Percentiles rank a stretch among this genome's conserved stretches.
Conservation (phyloP, 306 rosid genomes). For the Abrus precatorius region DNA sequence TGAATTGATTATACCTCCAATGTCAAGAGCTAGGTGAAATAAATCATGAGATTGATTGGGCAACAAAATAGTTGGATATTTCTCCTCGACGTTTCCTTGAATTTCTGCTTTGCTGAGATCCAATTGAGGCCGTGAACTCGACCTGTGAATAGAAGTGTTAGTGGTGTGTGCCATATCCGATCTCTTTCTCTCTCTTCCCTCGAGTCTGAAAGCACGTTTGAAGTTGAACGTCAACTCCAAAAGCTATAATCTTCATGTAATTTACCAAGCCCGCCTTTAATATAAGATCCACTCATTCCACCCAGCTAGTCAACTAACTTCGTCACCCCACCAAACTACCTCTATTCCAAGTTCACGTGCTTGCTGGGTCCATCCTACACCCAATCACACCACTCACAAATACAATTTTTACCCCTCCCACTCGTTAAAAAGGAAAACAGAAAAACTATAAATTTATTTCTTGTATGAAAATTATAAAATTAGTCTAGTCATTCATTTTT, state of each 20-base stretch:
- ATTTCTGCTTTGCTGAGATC: slow-evolving; percentile 91
- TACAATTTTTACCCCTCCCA: neutral
- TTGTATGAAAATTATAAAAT: too few species aligned
- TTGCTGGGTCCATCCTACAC: neutral
- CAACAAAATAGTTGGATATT: slow-evolving; percentile 75
- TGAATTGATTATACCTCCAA: slow-evolving; percentile 66
- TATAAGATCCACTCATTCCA: slow-evolving; percentile 43
- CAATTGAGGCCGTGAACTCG: slow-evolving; percentile 79
- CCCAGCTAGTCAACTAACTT: neutral
- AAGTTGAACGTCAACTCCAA: slow-evolving; percentile 17
- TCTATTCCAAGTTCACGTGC: slow-evolving; percentile 21
- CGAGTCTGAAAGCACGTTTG: slow-evolving; percentile 30
- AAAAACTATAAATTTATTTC: too few species aligned
- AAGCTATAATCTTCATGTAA: slow-evolving; percentile 31
- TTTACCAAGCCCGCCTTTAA: slow-evolving; percentile 51
- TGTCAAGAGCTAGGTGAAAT: slow-evolving; percentile 82
- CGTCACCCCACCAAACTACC: slow-evolving; percentile 39
- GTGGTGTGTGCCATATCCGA: slow-evolving; percentile 58
- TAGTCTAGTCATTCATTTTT: too few species aligned
- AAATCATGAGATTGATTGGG: slow-evolving; percentile 90
- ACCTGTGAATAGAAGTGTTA: slow-evolving; percentile 72
- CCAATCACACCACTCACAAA: neutral
- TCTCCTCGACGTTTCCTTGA: slow-evolving; percentile 74
- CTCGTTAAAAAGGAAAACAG: too few species aligned
- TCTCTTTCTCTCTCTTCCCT: slow-evolving; percentile 50